Percentiles rank a stretch among this genome's conserved stretches.
Conservation (phyloP, 805 yeast species). For the Torulaspora franciscae region DNA sequence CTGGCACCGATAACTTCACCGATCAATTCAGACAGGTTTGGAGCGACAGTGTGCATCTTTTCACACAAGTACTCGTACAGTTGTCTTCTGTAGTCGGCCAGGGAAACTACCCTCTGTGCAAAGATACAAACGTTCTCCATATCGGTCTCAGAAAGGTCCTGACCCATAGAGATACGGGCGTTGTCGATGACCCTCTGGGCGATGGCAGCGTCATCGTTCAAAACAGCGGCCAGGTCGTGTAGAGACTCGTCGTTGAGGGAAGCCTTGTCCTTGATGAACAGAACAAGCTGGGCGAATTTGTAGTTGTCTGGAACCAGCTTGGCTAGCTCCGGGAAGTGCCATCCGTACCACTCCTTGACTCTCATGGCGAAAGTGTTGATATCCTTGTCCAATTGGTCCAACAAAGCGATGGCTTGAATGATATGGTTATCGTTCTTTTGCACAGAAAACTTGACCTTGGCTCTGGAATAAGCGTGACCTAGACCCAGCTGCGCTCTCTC, state of each 20-base stretch:
- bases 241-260: constrained; percentile 72
- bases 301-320: constrained; percentile 87
- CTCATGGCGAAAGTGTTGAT: constrained; percentile 96
- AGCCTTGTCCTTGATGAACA: constrained; percentile 82
- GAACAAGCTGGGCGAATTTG: constrained; percentile 74
- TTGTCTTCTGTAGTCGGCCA: constrained; percentile 83
- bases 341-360: constrained; percentile 96
- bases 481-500: constrained; percentile 98
- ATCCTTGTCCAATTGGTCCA: constrained; percentile 97
- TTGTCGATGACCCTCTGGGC: constrained; percentile 91
- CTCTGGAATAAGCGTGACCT: constrained; percentile 98
- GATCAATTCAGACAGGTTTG: constrained; percentile 90
- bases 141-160: constrained; percentile 91
- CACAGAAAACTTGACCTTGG: constrained; percentile 97
- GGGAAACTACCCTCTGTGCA: constrained; percentile 88
- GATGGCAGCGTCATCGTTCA: constrained; percentile 86
- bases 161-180: constrained; percentile 98
- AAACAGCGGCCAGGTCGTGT: constrained; percentile 81
- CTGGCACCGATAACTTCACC: constrained; percentile 99
- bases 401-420: constrained; percentile 95
- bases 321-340: constrained; percentile 98
- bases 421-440: constrained; percentile 99
- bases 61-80: constrained; percentile 83
- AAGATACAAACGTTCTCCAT: constrained; percentile 86
- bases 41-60: constrained; percentile 97